phyloP scores from a whole-genome alignment of 306 rosid species.

The Lathyrus oleraceus region DNA sequence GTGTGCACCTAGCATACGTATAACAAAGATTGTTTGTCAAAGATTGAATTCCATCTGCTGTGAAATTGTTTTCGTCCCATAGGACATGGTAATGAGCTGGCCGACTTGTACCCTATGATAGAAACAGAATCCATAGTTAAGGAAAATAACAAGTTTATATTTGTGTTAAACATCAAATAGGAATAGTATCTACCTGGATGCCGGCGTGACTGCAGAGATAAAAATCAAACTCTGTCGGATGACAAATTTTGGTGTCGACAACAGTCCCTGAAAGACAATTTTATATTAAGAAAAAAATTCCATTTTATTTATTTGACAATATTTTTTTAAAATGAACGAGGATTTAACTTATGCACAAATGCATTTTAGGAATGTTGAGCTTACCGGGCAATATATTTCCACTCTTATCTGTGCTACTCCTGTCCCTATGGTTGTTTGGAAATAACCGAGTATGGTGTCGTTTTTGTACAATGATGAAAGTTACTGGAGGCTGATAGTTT shows the following conservation, averaged over 20 bases:
- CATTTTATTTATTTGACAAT: too few relatives aligned
- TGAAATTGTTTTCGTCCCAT: slow-evolving; percentile 92
- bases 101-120: slow-evolving; percentile 85
- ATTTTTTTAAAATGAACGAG: background rate
- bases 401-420: slow-evolving; percentile 73
- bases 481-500: slow-evolving; percentile 91
- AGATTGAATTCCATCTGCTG: slow-evolving; percentile 85
- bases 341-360: background rate
- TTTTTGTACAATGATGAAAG: slow-evolving; percentile 88
- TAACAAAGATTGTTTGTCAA: slow-evolving; percentile 91
- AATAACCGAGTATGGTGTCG: slow-evolving; percentile 92
- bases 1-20: slow-evolving; percentile 96
- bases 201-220: slow-evolving; percentile 97
- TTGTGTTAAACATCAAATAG: background rate
- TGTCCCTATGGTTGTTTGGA: slow-evolving; percentile 75
- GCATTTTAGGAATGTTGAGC: background rate
- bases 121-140: slow-evolving; percentile 7
- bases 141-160: slow-evolving; percentile 1
- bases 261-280: slow-evolving; percentile 67
- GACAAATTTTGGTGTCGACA: slow-evolving; percentile 90
- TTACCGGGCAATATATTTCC: slow-evolving; percentile 94
- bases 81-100: slow-evolving; percentile 97
- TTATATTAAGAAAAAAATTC: too few relatives aligned
- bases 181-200: slow-evolving; percentile 58
- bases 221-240: slow-evolving; percentile 93